Percentiles rank a stretch among this genome's conserved stretches.
phyloP scores from a whole-genome alignment of 2,329 filamentous ascomycete genomes.

The Cladosporium phlei region DNA sequence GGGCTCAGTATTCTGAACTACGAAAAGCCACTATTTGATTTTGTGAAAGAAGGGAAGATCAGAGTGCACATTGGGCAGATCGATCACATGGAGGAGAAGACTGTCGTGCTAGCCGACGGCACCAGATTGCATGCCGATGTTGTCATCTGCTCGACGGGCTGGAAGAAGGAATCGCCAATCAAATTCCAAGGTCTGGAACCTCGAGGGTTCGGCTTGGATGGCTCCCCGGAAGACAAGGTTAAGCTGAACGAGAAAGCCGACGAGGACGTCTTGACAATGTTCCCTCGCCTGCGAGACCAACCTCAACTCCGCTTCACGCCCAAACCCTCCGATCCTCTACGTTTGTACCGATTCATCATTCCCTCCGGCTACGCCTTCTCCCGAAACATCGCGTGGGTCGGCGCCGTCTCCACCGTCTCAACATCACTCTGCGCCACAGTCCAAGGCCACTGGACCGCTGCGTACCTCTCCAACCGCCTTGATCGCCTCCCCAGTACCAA shows the following conservation, averaged over 20 bases:
- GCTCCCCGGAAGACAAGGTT: slow-evolving; percentile 26
- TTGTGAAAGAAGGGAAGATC: slow-evolving; percentile 52
- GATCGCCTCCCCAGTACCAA: slow-evolving; percentile 28
- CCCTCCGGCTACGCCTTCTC: slow-evolving; percentile 32
- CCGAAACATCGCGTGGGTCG: slow-evolving; percentile 39
- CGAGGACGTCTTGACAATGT: slow-evolving; percentile 48
- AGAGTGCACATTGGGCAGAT: slow-evolving; percentile 54
- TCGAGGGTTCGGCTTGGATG: slow-evolving; percentile 2
- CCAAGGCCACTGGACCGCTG: slow-evolving; percentile 48
- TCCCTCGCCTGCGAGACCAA: slow-evolving; percentile 51
- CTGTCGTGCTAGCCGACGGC: slow-evolving; percentile 47
- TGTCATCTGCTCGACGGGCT: slow-evolving; percentile 55
- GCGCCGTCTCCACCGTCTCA: slow-evolving; percentile 35
- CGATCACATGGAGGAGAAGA: slow-evolving; percentile 40
- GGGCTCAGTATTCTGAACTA: slow-evolving; percentile 60
- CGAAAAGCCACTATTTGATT: slow-evolving; percentile 50
- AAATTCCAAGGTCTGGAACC: slow-evolving; percentile 37
- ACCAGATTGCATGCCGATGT: slow-evolving; percentile 44
- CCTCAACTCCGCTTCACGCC: slow-evolving; percentile 30
- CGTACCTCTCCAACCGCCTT: slow-evolving; percentile 57
- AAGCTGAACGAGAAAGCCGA: slow-evolving; percentile 42
- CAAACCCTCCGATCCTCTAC: slow-evolving; percentile 25
- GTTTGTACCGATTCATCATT: slow-evolving; percentile 42
- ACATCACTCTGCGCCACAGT: slow-evolving; percentile 36
- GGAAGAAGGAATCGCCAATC: slow-evolving; percentile 48